These are phyloP conservation scores for Dysphania ambrosioides DNA, from an alignment of 148 eudicot species.

Conservation along the genomic window DNA sequence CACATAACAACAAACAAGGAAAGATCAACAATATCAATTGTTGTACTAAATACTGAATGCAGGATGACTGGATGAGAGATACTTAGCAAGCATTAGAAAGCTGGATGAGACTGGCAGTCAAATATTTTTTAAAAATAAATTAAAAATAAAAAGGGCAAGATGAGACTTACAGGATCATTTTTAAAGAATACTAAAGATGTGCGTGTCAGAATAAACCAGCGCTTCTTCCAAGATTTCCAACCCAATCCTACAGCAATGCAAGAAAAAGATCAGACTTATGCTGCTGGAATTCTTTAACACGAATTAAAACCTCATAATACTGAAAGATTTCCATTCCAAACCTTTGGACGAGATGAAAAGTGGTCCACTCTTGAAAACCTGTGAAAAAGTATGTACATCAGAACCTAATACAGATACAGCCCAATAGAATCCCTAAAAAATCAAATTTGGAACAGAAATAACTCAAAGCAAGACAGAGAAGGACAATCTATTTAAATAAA, in stretches of 20 bases:
- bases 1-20: neutral
- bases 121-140: no score
- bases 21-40: neutral
- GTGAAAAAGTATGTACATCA: constrained; percentile 25
- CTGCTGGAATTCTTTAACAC: neutral
- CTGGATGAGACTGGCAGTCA: no score
- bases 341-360: constrained; percentile 98
- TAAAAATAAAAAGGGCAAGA: no score
- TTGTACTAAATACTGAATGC: neutral
- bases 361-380: constrained; percentile 97
- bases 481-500: neutral
- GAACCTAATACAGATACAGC: constrained; percentile 6
- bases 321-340: no score
- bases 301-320: no score
- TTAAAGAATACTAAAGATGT: constrained; percentile 95
- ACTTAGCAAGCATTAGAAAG: neutral
- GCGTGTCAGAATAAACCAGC: constrained; percentile 97
- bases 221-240: constrained; percentile 99
- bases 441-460: constrained; percentile 12
- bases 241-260: constrained; percentile 75
- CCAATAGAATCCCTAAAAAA: constrained; percentile 13
- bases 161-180: constrained; percentile 86
- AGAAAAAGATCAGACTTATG: neutral
- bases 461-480: neutral
- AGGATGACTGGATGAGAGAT: no score